Evolutionary conservation across 345 rosid genomes (phyloP).

Genomic region (Garcia nutans): DNA sequence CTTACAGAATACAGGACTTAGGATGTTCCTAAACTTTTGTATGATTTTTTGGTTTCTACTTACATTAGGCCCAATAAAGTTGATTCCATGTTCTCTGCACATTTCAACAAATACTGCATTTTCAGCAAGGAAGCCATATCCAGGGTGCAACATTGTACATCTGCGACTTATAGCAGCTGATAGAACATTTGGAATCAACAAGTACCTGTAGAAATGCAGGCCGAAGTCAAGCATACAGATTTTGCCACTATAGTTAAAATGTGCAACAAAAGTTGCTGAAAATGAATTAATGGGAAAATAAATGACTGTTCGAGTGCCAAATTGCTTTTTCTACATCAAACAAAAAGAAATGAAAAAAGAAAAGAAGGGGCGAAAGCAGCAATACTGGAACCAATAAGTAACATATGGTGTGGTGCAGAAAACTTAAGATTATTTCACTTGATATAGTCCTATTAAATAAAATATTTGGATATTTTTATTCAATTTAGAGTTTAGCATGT

Average conservation of each 20-base stretch:
- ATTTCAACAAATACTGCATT: slow-evolving; percentile 94
- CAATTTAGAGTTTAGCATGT: too few relatives aligned
- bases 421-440: too few relatives aligned
- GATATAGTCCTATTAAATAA: too few relatives aligned
- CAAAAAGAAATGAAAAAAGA: neutral
- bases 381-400: neutral
- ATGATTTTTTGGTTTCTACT: slow-evolving; percentile 25
- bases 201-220: slow-evolving; percentile 50
- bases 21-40: neutral
- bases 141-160: slow-evolving; percentile 99
- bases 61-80: slow-evolving; percentile 97
- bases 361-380: neutral
- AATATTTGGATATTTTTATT: too few relatives aligned
- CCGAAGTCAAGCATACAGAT: slow-evolving; percentile 8
- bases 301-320: neutral
- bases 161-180: slow-evolving; percentile 88
- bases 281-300: neutral
- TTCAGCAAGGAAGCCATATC: slow-evolving; percentile 97
- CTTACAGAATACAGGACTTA: neutral
- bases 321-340: neutral
- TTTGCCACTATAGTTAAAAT: neutral
- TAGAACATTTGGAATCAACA: slow-evolving; percentile 81
- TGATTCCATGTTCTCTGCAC: slow-evolving; percentile 93
- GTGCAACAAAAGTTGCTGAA: neutral
- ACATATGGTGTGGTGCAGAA: neutral